Evolutionary conservation across 352 stramenopile species (phyloP), one percentile per base, ranked within the genome.

Genomic region (Pythium vanterpoolii): DNA sequence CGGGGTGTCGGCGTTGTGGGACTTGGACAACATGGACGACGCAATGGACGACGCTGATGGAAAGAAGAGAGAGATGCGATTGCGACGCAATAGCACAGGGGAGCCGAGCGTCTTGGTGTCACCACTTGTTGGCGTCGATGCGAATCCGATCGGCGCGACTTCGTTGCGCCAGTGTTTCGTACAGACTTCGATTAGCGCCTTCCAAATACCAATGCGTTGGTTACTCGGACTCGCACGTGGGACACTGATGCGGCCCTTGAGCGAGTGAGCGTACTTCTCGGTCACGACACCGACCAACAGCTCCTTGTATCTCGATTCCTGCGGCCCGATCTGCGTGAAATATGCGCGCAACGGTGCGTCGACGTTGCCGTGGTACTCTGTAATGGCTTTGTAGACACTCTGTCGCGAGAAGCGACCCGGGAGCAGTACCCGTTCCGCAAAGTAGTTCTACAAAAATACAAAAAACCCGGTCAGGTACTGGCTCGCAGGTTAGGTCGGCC

Each of bases 121-220:
- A n/a, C 80, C 61, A 33, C 69, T 40, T 34, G 44, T 23, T 40
- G 75, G 70, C 4, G 71, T 73, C 1, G 68, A 64, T 7, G 69
- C 79, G 55, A 92, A 89, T 3, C 82, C 82, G 38, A 92, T 86
- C 1, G 77, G 77, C 11, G 83, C 80, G 24, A 84, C 86, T 57
- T 89, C 82, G 13, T 65, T 77, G 3, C 72, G 69, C 82, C 82
- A 92, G 56, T 88, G 73, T 63, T 89, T 88, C 5, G 73, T 84
- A 46, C 82, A 92, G 18, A 89, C 61, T 4, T 80, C 72, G 28
- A 91, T 73, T 14, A 91, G 71, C 11, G 73, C 71, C 39, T 86
- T 83, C 81, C 81, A 91, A 7, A 88, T 71, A 6, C 59, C 31
- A 44, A 89, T 78, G 16, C 81, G 81, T 31, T 77, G 36, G 1